A percentile compares a stretch with the other conserved stretches of the same genome.
Evolutionary conservation across 2,329 filamentous ascomycete species (phyloP).

Genomic region (Alternaria sp.): DNA sequence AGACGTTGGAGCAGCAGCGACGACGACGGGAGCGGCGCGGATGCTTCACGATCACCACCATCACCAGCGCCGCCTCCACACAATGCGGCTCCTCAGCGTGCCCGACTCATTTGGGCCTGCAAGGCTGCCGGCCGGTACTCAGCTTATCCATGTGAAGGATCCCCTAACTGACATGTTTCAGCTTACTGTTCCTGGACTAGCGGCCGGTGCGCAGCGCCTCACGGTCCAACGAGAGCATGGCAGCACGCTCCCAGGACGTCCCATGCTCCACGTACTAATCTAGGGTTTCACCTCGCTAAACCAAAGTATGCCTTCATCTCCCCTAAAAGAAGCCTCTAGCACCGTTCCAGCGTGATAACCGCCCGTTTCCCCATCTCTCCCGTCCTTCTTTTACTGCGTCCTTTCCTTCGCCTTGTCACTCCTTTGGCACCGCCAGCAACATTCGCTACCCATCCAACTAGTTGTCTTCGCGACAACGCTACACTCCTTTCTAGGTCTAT

Average conservation of each 20-base stretch:
- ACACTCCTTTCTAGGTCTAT: constrained; percentile 40
- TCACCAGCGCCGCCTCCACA: constrained; percentile 1
- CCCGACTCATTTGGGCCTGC: neutral
- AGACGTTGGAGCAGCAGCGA: neutral
- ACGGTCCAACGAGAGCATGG: constrained; percentile 27
- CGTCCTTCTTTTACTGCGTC: constrained; percentile 19
- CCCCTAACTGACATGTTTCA: constrained; percentile 45
- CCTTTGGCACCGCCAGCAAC: constrained; percentile 30
- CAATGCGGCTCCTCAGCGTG: neutral
- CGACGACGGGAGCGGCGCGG: constrained; percentile 1
- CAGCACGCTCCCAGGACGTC: constrained; percentile 6
- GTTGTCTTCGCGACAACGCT: constrained; percentile 24
- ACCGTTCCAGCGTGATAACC: constrained; percentile 37
- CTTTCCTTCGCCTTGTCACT: constrained; percentile 39
- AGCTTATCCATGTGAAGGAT: constrained; percentile 6
- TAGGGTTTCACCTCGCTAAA: constrained; percentile 45
- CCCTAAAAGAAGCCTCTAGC: constrained; percentile 29
- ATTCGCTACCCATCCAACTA: constrained; percentile 30
- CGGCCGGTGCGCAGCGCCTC: constrained; percentile 18
- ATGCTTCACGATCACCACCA: constrained; percentile 8
- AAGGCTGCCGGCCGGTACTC: constrained; percentile 13
- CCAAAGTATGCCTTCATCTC: constrained; percentile 49
- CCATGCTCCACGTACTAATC: constrained; percentile 28
- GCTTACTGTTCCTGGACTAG: constrained; percentile 32
- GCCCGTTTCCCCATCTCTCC: constrained; percentile 21